These are phyloP conservation scores for Rhodotorula diobovata DNA, from an alignment of 768 basidiomycete species.

Conservation along the genomic window DNA sequence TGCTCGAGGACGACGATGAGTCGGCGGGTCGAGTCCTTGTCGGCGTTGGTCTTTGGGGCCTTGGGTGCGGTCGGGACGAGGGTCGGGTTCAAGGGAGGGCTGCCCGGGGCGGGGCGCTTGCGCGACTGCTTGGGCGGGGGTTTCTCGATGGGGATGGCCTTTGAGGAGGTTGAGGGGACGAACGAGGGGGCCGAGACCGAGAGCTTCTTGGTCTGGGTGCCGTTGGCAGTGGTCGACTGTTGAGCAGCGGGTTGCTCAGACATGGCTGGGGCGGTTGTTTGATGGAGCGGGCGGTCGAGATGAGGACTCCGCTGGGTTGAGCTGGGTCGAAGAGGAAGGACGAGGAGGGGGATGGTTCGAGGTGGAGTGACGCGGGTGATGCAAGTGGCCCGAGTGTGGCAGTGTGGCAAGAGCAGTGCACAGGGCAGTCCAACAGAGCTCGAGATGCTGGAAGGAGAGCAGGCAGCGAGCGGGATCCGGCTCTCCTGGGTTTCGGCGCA, in stretches of 20 bases:
- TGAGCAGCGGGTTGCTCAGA: background rate
- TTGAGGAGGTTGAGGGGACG: constrained; percentile 26
- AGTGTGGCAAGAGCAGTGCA: too few species aligned
- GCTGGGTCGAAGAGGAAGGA: background rate
- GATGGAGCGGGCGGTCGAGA: background rate
- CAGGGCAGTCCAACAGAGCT: too few species aligned
- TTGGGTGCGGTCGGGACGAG: constrained; percentile 40
- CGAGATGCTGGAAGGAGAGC: too few species aligned
- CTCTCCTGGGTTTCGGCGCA: too few species aligned
- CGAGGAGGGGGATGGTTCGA: background rate
- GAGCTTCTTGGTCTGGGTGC: constrained; percentile 4
- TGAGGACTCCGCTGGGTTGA: too few species aligned
- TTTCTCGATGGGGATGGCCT: constrained; percentile 19
- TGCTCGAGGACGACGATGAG: constrained; percentile 88
- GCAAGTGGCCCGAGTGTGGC: too few species aligned
- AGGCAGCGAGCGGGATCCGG: too few species aligned
- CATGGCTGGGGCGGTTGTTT: background rate
- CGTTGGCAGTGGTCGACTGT: background rate
- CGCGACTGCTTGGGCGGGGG: constrained; percentile 23
- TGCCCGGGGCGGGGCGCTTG: constrained; percentile 39
- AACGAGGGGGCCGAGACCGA: constrained; percentile 29
- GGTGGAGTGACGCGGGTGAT: too few species aligned
- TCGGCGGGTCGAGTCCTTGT: constrained; percentile 55
- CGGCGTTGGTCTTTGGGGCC: constrained; percentile 46
- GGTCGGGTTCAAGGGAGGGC: constrained; percentile 40